Evolutionary conservation across 2,329 filamentous ascomycete species (phyloP).

Genomic region (Kalmusia sp.): DNA sequence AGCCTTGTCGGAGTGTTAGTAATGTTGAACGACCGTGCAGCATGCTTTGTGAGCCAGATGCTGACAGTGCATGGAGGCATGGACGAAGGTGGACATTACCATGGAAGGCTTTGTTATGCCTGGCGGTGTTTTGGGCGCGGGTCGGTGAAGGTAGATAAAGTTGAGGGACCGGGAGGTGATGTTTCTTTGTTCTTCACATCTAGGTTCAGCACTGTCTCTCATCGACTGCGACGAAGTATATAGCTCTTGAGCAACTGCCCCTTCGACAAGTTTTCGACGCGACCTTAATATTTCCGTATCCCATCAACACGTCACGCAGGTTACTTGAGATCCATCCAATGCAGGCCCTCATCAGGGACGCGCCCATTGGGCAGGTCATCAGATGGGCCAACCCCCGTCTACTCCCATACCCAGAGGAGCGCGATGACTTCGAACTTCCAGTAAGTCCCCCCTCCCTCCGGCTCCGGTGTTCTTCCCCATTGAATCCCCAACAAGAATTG

Average conservation of each 20-base stretch:
- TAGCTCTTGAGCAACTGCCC: too few species aligned
- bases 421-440: slow-evolving; percentile 61
- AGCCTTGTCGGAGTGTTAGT: slow-evolving; percentile 1
- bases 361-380: slow-evolving; percentile 66
- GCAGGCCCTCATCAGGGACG: slow-evolving; percentile 59
- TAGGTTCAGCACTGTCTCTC: neutral
- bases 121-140: neutral
- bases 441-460: slow-evolving; percentile 1
- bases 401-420: slow-evolving; percentile 68
- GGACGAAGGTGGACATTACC: neutral
- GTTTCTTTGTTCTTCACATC: neutral
- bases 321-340: slow-evolving; percentile 23
- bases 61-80: neutral
- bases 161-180: neutral
- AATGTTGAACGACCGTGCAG: neutral
- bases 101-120: neutral
- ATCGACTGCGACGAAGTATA: too few species aligned
- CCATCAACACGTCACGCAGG: too few species aligned
- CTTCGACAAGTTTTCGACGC: too few species aligned
- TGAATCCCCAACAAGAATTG: too few species aligned
- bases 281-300: neutral
- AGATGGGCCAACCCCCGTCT: slow-evolving; percentile 60
- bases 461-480: too few species aligned
- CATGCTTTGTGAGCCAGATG: slow-evolving; percentile 9
- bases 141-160: neutral